Evolutionary conservation across 352 stramenopile species (phyloP).

Genomic region (Phytophthora litchii): DNA sequence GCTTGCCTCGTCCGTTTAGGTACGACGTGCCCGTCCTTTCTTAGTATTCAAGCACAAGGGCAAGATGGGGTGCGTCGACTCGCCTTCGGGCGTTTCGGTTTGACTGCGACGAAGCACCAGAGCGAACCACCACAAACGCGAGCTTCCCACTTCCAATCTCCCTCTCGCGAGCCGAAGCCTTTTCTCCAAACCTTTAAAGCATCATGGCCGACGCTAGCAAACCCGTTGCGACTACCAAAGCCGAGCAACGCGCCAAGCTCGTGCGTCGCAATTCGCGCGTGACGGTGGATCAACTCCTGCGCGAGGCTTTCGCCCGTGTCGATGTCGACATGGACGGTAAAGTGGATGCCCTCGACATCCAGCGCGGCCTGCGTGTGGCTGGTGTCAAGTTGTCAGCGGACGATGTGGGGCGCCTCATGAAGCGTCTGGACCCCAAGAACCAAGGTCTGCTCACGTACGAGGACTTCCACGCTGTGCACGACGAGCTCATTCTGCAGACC

Average conservation of each 20-base stretch:
- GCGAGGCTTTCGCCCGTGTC: slow-evolving; percentile 75
- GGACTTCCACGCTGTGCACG: slow-evolving; percentile 79
- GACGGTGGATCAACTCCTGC: slow-evolving; percentile 76
- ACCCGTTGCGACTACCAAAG: not conserved
- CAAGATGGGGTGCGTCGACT: slow-evolving; percentile 19
- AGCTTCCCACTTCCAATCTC: slow-evolving; percentile 23
- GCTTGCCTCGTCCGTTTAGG: slow-evolving; percentile 4
- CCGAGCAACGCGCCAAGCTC: slow-evolving; percentile 44
- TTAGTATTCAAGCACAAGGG: slow-evolving; percentile 33
- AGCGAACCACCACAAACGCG: slow-evolving; percentile 22
- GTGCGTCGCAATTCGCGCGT: slow-evolving; percentile 81
- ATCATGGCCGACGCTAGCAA: slow-evolving; percentile 26
- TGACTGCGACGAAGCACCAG: slow-evolving; percentile 19
- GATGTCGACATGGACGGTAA: slow-evolving; percentile 74
- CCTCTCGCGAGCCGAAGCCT: slow-evolving; percentile 18
- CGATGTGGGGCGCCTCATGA: slow-evolving; percentile 66
- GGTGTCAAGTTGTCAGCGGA: slow-evolving; percentile 68
- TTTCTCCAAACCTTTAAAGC: not conserved
- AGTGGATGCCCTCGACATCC: slow-evolving; percentile 78
- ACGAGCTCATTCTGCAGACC: slow-evolving; percentile 77
- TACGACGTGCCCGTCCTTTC: slow-evolving; percentile 5
- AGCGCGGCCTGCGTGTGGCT: slow-evolving; percentile 63
- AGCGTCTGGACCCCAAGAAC: slow-evolving; percentile 72
- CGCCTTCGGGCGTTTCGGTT: slow-evolving; percentile 19
- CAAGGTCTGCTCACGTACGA: slow-evolving; percentile 71